These are phyloP conservation scores for Exsudoporus frostii DNA, from an alignment of 768 basidiomycete genomes.

Conservation along the genomic window DNA sequence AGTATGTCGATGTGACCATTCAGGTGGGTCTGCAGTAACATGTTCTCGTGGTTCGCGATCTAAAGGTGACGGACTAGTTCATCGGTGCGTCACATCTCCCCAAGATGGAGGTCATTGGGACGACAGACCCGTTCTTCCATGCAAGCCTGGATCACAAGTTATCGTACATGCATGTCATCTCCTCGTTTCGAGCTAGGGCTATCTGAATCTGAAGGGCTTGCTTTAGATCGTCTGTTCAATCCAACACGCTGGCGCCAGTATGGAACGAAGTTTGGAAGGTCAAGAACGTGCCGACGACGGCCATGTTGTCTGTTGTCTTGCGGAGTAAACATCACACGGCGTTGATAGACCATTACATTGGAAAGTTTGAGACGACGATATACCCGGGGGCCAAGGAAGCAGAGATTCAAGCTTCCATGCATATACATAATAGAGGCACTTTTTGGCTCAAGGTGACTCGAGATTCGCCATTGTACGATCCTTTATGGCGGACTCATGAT, in stretches of 20 bases:
- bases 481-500: constrained; percentile 4
- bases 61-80: constrained; percentile 42
- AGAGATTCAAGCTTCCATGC: constrained; percentile 54
- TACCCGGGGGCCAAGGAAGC: constrained; percentile 58
- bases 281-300: constrained; percentile 68
- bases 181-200: background rate
- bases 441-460: constrained; percentile 63
- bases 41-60: background rate
- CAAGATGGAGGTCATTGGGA: constrained; percentile 62
- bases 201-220: background rate
- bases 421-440: constrained; percentile 51
- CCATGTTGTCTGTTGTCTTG: constrained; percentile 57
- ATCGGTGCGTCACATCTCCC: constrained; percentile 70
- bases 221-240: constrained; percentile 61
- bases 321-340: constrained; percentile 64
- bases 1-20: constrained; percentile 57
- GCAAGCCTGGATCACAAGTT: constrained; percentile 62
- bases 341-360: constrained; percentile 60
- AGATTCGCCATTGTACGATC: background rate
- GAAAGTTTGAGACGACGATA: constrained; percentile 55
- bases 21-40: constrained; percentile 36
- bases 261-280: constrained; percentile 77
- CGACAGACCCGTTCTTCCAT: constrained; percentile 70
- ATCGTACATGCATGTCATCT: constrained; percentile 55
- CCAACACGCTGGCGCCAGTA: constrained; percentile 54